Base-by-base conservation (phyloP, 73 alveolate genomes). In the Diophrys sp. region DNA sequence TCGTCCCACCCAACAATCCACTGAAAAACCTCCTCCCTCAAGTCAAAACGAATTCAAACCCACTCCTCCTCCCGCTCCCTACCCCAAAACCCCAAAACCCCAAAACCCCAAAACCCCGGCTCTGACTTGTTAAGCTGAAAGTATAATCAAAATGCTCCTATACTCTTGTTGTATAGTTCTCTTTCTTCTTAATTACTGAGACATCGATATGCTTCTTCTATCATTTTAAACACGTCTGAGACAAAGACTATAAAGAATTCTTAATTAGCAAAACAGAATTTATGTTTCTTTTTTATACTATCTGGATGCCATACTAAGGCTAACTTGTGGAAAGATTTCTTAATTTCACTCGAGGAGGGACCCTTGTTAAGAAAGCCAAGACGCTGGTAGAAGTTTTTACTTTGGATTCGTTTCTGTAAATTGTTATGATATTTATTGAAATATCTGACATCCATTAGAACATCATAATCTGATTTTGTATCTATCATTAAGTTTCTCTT, bases 261-360 rank as follows among this genome's bases (percentile, higher is more conserved):
- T 33, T 82, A 75, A 33, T 62, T 25, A 55, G 90, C 90, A 44
- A 82, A 82, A 14, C 90, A 68, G 55, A 25, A 68, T 23, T 25
- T 28, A 29, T 2, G 29, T 28, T 28, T 31, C 31, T 68, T 23
- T 31, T 68, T 68, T 1, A 82, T 75, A 24, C 69, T 84, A 81
- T 93, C 99, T 30, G 98, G 98, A 87, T 96, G 98, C 97, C 97
- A 96, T 81, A 94, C 80, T 1, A 94, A 67, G 18, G 99, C 98
- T 70, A 94, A 74, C 80, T 94, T 91, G 53, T 82, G 81, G 77
- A 86, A 94, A n/a, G 94, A 86, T 81, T 96, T 96, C 57, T 93
- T 95, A n/a, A 94, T 92, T 33, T 89, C 95, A 18, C 75, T 88
- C 18, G 77, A 73, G 28, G 95, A 68, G 44, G 56, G 23, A 2